Evolutionary conservation across 805 yeast species (phyloP), one percentile per base, ranked within the genome.

Genomic region (Millerozyma acaciae): DNA sequence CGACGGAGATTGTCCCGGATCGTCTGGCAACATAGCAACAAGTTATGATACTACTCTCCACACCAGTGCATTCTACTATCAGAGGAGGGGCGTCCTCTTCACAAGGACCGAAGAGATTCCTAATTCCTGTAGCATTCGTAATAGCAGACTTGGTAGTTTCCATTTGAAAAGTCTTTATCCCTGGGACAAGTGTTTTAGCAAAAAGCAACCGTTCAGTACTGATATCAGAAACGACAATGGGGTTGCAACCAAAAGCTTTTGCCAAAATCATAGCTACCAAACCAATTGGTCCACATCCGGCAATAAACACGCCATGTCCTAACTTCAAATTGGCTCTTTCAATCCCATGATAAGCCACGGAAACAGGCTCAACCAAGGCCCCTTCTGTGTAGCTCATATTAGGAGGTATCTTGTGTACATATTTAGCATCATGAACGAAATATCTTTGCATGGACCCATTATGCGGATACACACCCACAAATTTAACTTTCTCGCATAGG

Each of bases 231-330:
- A 74, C 70, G 13, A 64, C 68, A 12, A 75, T 41, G 19, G 79
- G 79, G 20, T 69, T 59, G 4, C 76, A 76, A 16, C 80, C 80
- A 2, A 70, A 61, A 9, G 77, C 78, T 21, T 65, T 59, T 8
- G 77, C 76, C 29, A 73, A 49, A 4, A 66, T 41, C 30, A 76
- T 62, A 16, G 74, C 53, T 25, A 70, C 63, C 20, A 75, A 52
- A 10, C 80, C 80, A 43, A 75, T 75, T n/a, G 80, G 80, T 15
- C 80, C 80, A 12, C 78, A 78, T 33, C 81, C 81, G 26, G 70
- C 62, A 33, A 75, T 57, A 28, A 70, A 48, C 8, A 60, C 62
- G 16, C 75, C 72, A 41, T 67, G 68, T 32, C 78, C 79, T n/a
- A 72, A 47, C 34, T 55, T 57, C 27, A 75, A 52, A 12, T 68